phyloP scores from a whole-genome alignment of 2,329 filamentous ascomycete genomes.

The Mycocentrospora acerina region DNA sequence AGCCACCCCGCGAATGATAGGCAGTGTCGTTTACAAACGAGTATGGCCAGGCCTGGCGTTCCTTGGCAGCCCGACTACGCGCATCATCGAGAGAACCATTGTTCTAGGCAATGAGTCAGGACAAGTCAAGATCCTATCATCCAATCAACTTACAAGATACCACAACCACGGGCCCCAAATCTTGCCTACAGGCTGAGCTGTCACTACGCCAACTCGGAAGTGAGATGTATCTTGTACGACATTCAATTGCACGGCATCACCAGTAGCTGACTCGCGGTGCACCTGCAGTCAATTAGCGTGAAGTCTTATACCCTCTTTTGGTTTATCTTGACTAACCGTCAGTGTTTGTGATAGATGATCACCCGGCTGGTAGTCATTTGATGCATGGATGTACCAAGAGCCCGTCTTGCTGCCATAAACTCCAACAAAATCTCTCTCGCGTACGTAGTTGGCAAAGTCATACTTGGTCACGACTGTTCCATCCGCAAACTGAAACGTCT shows the following conservation, averaged over 20 bases:
- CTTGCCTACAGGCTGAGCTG: slow-evolving; percentile 28
- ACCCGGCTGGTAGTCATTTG: slow-evolving; percentile 40
- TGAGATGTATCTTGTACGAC: slow-evolving; percentile 51
- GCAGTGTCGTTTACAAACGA: slow-evolving; percentile 44
- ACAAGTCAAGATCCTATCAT: not conserved
- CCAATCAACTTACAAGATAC: slow-evolving; percentile 18
- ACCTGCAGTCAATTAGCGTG: slow-evolving; percentile 22
- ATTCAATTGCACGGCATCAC: slow-evolving; percentile 52
- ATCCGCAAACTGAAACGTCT: slow-evolving; percentile 49
- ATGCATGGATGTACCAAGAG: slow-evolving; percentile 49
- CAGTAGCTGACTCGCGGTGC: slow-evolving; percentile 50
- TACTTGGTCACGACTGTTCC: slow-evolving; percentile 54
- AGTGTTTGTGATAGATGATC: slow-evolving; percentile 53
- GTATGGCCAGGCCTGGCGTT: slow-evolving; percentile 48
- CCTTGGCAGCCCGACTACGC: slow-evolving; percentile 34
- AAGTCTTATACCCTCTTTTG: not conserved
- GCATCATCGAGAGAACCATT: slow-evolving; percentile 48
- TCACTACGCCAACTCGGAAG: slow-evolving; percentile 15
- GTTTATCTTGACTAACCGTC: slow-evolving; percentile 19
- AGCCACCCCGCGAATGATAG: slow-evolving; percentile 48
- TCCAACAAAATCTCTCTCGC: slow-evolving; percentile 46
- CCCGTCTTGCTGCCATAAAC: slow-evolving; percentile 49
- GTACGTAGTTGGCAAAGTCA: slow-evolving; percentile 41
- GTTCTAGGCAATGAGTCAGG: slow-evolving; percentile 34
- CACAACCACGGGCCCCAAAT: slow-evolving; percentile 30